phyloP scores from a whole-genome alignment of 1,284 basidiomycete genomes.

The Rhodofomes roseus region DNA sequence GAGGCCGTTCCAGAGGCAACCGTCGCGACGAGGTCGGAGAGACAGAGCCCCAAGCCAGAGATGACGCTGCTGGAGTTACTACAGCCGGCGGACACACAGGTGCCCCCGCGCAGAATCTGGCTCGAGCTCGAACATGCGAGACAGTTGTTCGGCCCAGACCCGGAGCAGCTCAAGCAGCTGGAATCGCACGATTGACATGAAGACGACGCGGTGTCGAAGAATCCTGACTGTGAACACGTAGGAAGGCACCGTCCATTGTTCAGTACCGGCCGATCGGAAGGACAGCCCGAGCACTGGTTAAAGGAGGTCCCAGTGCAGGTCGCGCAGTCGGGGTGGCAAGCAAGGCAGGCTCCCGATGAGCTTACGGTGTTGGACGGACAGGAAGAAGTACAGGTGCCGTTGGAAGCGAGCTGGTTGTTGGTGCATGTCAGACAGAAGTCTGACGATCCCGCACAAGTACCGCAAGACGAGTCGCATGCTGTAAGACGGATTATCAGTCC shows the following conservation, averaged over 20 bases:
- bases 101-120: slow-evolving; percentile 59
- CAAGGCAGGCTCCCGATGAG: slow-evolving; percentile 58
- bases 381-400: slow-evolving; percentile 66
- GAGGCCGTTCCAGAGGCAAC: slow-evolving; percentile 40
- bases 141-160: slow-evolving; percentile 58
- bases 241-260: slow-evolving; percentile 70
- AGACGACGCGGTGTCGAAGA: slow-evolving; percentile 61
- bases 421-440: slow-evolving; percentile 71
- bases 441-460: slow-evolving; percentile 61
- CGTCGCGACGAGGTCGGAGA: slow-evolving; percentile 67
- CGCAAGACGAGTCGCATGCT: slow-evolving; percentile 75
- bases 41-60: slow-evolving; percentile 70
- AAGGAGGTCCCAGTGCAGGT: slow-evolving; percentile 71
- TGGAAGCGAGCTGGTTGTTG: slow-evolving; percentile 57
- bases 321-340: slow-evolving; percentile 79
- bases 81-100: slow-evolving; percentile 63
- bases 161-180: slow-evolving; percentile 72
- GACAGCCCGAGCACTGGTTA: slow-evolving; percentile 73
- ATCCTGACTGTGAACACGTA: slow-evolving; percentile 69
- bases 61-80: slow-evolving; percentile 49
- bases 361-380: slow-evolving; percentile 72
- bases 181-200: slow-evolving; percentile 69
- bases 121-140: slow-evolving; percentile 66
- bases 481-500: slow-evolving; percentile 7
- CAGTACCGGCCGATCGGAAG: slow-evolving; percentile 63